phyloP scores from a whole-genome alignment of 2,329 filamentous ascomycete species.

The Exserohilum turcica region DNA sequence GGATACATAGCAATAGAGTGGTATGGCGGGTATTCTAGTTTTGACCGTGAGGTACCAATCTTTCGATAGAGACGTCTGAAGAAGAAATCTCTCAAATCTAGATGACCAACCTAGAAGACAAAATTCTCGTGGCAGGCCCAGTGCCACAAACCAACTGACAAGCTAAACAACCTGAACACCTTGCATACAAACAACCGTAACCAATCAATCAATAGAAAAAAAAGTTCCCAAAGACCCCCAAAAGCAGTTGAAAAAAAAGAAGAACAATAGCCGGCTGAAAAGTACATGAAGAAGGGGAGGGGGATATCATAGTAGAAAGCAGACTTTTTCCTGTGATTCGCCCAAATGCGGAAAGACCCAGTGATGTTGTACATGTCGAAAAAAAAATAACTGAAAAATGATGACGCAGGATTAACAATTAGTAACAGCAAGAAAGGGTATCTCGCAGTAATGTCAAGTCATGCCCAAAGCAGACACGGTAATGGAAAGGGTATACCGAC shows the following conservation, averaged over 20 bases:
- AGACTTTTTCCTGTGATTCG: conserved; percentile 46
- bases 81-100: conserved; percentile 29
- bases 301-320: conserved; percentile 46
- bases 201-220: not conserved
- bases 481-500: conserved; percentile 25
- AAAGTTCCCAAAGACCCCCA: too few relatives aligned
- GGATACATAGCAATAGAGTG: conserved; percentile 27
- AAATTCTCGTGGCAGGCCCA: conserved; percentile 18
- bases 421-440: conserved; percentile 47
- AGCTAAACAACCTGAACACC: conserved; percentile 23
- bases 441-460: conserved; percentile 46
- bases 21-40: conserved; percentile 35
- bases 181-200: conserved; percentile 21
- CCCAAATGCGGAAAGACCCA: conserved; percentile 41
- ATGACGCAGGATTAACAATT: conserved; percentile 46
- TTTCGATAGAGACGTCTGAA: conserved; percentile 20
- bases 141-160: not conserved
- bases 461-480: conserved; percentile 26
- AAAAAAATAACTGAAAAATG: conserved; percentile 23
- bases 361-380: conserved; percentile 41
- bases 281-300: conserved; percentile 21
- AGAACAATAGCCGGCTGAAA: conserved; percentile 24
- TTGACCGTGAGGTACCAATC: conserved; percentile 38
- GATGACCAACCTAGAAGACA: conserved; percentile 22
- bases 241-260: conserved; percentile 14